Base-by-base conservation (phyloP, 163 green algal species). In the Chlorella variabilis region DNA sequence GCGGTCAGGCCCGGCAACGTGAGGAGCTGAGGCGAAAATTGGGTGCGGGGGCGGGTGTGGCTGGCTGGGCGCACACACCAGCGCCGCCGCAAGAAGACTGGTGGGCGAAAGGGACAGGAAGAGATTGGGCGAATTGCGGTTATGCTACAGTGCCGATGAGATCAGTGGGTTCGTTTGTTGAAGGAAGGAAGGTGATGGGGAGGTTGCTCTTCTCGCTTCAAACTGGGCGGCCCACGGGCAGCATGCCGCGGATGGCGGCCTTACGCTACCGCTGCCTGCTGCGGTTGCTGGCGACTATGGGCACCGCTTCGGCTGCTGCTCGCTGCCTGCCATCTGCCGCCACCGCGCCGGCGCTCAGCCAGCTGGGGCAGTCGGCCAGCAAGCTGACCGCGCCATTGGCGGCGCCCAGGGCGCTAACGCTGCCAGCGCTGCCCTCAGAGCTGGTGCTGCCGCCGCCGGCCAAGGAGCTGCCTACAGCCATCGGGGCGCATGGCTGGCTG, bases 381-480 rank as follows among this genome's bases (percentile, higher is more conserved):
- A 80, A 25, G 56, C 73, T 80, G 34, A 80, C 73, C 0, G 73
- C 73, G 7, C 73, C 41, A 29, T 80, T 80, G 73, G 56, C 73
- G 4, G 54, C 73, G 7, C 59, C 59, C 27, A 67, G 5, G 5
- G n/a, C 17, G 63, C 36, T 34, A 13, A 63, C 23, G 63, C 29
- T 33, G 31, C 51, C 70, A 61, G 27, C 1, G 54, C 34, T 36
- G 49, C 48, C 6, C 51, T 25, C 9, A 27, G n/a, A 38, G 21
- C 54, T 69, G 48, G 51, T 41, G 11, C 18, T 39, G 36, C 18
- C 18, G 18, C 25, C 18, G 34, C 21, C 25, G 25, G 9, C 18
- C n/a, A n/a, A n/a, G n/a, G n/a, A n/a, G n/a, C n/a, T n/a, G n/a
- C n/a, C n/a, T n/a, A n/a, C n/a, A n/a, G n/a, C n/a, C n/a, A n/a